phyloP scores from a whole-genome alignment of 164 flowering plant genomes.

The Kalanchoe fedtschenkoi region DNA sequence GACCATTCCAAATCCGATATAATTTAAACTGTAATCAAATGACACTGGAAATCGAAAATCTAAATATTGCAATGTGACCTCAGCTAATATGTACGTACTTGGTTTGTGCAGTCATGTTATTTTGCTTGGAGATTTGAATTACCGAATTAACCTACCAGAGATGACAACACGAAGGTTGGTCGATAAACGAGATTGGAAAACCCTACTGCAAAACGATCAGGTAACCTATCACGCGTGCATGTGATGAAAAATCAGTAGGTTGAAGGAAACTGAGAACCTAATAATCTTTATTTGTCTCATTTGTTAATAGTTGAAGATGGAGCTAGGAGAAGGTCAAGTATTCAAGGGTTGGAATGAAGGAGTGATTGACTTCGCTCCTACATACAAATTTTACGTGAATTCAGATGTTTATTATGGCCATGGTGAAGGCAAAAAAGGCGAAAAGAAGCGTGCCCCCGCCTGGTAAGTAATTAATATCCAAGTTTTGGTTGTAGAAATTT shows the following conservation, averaged over 20 bases:
- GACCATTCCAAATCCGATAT: not conserved
- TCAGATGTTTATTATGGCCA: conserved; percentile 43
- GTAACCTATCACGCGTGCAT: conserved; percentile 9
- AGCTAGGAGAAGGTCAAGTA: conserved; percentile 43
- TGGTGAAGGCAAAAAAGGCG: conserved; percentile 19
- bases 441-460: conserved; percentile 54
- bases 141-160: conserved; percentile 31
- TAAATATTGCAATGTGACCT: not conserved
- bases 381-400: conserved; percentile 47
- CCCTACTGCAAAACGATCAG: conserved; percentile 32
- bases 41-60: not conserved
- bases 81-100: conserved; percentile 6
- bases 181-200: conserved; percentile 20
- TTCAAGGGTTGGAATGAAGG: conserved; percentile 61
- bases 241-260: not conserved
- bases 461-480: conserved; percentile 40
- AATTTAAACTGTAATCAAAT: not conserved
- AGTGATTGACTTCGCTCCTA: conserved; percentile 41
- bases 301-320: conserved; percentile 46
- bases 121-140: conserved; percentile 36
- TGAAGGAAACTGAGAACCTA: not conserved
- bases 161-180: conserved; percentile 17
- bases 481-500: no score
- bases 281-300: not conserved
- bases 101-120: conserved; percentile 25